These are phyloP conservation scores for Yarrowia yakushimensis DNA, from an alignment of 805 yeast genomes.

Conservation along the genomic window DNA sequence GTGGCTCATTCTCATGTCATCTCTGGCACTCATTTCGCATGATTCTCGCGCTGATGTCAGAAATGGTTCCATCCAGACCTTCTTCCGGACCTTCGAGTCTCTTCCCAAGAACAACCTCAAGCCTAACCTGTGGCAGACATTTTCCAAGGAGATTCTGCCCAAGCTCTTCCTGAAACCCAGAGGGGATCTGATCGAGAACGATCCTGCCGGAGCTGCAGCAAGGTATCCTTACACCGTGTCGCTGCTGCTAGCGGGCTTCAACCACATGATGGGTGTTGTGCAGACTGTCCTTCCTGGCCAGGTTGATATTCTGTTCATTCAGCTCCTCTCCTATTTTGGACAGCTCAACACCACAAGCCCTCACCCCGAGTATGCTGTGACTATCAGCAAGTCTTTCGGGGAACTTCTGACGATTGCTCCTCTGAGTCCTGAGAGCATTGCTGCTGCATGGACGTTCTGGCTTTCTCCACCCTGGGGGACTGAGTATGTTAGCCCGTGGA, in stretches of 20 bases:
- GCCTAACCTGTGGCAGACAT: constrained; percentile 12
- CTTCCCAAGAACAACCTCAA: background rate
- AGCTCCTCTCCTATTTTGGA: constrained; percentile 7
- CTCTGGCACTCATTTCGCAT: constrained; percentile 58
- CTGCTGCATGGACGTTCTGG: constrained; percentile 18
- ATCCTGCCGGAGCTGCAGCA: constrained; percentile 15
- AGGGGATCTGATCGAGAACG: constrained; percentile 5
- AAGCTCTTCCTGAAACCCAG: constrained; percentile 6
- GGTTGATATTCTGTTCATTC: constrained; percentile 9
- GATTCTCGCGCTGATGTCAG: constrained; percentile 76
- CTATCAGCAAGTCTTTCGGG: constrained; percentile 2
- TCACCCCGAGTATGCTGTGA: constrained; percentile 9
- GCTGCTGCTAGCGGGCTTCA: constrained; percentile 1
- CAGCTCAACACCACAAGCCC: background rate
- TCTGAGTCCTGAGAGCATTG: background rate
- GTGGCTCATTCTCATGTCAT: constrained; percentile 63
- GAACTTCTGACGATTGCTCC: constrained; percentile 7
- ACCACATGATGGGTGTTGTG: constrained; percentile 15
- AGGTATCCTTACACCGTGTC: constrained; percentile 18
- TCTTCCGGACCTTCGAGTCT: constrained; percentile 70
- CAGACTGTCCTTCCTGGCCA: background rate
- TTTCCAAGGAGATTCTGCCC: constrained; percentile 7
- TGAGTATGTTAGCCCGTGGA: background rate
- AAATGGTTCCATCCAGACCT: constrained; percentile 85
- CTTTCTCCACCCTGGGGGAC: constrained; percentile 14